phyloP scores from a whole-genome alignment of 441 rosid genomes.

The Cnidoscolus chayamansa region DNA sequence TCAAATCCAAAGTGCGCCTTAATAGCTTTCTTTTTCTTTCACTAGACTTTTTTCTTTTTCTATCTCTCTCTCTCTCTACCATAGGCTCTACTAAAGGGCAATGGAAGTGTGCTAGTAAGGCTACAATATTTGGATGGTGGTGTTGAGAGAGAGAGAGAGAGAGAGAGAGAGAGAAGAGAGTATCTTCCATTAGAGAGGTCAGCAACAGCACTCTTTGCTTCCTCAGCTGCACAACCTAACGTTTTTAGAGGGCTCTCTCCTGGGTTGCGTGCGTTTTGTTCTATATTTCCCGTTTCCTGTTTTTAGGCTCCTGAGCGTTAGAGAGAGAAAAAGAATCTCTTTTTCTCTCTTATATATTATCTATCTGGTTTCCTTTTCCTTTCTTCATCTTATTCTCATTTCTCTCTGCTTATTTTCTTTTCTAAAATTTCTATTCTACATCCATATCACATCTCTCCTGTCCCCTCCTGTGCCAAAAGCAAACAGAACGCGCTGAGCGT shows the following conservation, averaged over 20 bases:
- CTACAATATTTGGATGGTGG: not conserved
- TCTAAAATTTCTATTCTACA: not conserved
- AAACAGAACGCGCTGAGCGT: slow-evolving; percentile 36
- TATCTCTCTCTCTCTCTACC: slow-evolving; percentile 2
- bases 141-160: not conserved
- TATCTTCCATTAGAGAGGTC: slow-evolving; percentile 24
- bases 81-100: slow-evolving; percentile 18
- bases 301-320: slow-evolving; percentile 25
- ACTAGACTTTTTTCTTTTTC: not conserved
- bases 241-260: slow-evolving; percentile 24
- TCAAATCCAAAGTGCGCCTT: not conserved
- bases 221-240: slow-evolving; percentile 44
- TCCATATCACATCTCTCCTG: slow-evolving; percentile 4
- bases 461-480: slow-evolving; percentile 18
- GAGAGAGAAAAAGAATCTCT: slow-evolving; percentile 29
- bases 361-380: not conserved
- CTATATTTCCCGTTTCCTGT: slow-evolving; percentile 26
- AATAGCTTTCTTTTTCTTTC: not conserved
- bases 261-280: slow-evolving; percentile 53
- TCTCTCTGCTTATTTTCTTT: not conserved
- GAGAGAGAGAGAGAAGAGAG: not conserved
- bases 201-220: slow-evolving; percentile 58
- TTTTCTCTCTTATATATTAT: slow-evolving; percentile 2
- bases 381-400: not conserved
- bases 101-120: slow-evolving; percentile 18